Evolutionary conservation across 352 stramenopile species (phyloP).

Genomic region (Phytophthora megakarya): DNA sequence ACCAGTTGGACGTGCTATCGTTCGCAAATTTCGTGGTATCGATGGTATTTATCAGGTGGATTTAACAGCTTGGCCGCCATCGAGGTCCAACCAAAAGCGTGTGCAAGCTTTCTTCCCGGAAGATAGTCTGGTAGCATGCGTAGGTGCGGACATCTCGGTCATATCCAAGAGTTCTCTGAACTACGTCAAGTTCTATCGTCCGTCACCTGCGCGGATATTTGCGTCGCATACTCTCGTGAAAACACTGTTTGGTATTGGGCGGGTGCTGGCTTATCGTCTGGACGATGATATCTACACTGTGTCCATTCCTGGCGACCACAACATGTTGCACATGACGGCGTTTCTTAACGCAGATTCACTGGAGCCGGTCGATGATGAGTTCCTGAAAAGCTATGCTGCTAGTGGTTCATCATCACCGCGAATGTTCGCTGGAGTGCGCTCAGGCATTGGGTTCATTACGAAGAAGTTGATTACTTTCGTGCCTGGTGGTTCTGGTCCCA

Average conservation of each 20-base stretch:
- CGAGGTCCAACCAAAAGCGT: constrained; percentile 41
- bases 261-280: constrained; percentile 60
- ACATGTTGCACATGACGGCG: constrained; percentile 45
- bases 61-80: constrained; percentile 64
- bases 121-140: constrained; percentile 51
- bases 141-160: constrained; percentile 42
- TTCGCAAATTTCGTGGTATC: constrained; percentile 68
- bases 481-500: constrained; percentile 44
- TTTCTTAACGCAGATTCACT: constrained; percentile 62
- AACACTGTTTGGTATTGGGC: constrained; percentile 79
- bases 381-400: constrained; percentile 36
- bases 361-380: constrained; percentile 42
- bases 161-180: constrained; percentile 52
- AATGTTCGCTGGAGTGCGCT: constrained; percentile 78
- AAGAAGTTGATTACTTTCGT: constrained; percentile 83
- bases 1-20: constrained; percentile 65
- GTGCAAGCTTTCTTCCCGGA: constrained; percentile 62
- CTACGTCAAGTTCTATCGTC: constrained; percentile 63
- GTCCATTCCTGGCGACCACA: constrained; percentile 44
- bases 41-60: constrained; percentile 88
- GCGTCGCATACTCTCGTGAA: constrained; percentile 60
- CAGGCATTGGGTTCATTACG: constrained; percentile 76
- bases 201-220: constrained; percentile 49
- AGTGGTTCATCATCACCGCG: constrained; percentile 49
- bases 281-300: constrained; percentile 80